Evolutionary conservation across 306 rosid genomes (phyloP).

Genomic region (Castanospermum australe): DNA sequence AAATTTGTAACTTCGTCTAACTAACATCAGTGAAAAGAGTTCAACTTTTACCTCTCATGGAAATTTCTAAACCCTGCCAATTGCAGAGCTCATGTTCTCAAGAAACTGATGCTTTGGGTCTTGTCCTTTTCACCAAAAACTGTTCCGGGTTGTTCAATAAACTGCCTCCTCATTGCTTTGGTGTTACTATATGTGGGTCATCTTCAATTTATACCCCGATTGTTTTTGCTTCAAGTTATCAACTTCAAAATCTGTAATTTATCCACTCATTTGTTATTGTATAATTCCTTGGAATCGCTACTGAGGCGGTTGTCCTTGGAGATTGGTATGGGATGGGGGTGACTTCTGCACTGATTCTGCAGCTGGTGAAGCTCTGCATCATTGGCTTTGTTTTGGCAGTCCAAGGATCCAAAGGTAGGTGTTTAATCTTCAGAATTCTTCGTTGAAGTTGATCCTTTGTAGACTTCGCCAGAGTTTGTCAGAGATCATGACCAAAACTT

Average conservation of each 20-base stretch:
- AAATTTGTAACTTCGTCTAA: slow-evolving; percentile 24
- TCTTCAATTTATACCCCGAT: slow-evolving; percentile 36
- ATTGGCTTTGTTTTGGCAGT: slow-evolving; percentile 46
- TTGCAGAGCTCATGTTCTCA: slow-evolving; percentile 39
- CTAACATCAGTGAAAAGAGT: slow-evolving; percentile 34
- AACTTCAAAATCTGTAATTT: slow-evolving; percentile 26
- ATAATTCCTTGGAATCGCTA: slow-evolving; percentile 17
- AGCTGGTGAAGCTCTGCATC: slow-evolving; percentile 53
- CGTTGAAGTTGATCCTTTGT: slow-evolving; percentile 10
- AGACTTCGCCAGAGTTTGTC: not conserved
- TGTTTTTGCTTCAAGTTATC: slow-evolving; percentile 62
- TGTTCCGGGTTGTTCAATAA: slow-evolving; percentile 41
- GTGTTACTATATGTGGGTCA: slow-evolving; percentile 51
- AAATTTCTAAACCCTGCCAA: slow-evolving; percentile 43
- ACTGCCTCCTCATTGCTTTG: slow-evolving; percentile 43
- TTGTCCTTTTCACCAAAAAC: slow-evolving; percentile 59
- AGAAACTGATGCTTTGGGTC: slow-evolving; percentile 25
- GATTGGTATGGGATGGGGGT: slow-evolving; percentile 54
- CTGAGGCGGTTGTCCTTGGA: slow-evolving; percentile 37
- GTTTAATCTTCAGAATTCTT: slow-evolving; percentile 22
- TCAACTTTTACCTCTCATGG: slow-evolving; percentile 39
- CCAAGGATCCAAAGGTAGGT: slow-evolving; percentile 63
- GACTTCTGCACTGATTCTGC: slow-evolving; percentile 45
- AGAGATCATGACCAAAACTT: not conserved
- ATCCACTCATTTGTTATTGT: slow-evolving; percentile 29